phyloP scores from a whole-genome alignment of 768 basidiomycete species.

The Tylopilus sp. region DNA sequence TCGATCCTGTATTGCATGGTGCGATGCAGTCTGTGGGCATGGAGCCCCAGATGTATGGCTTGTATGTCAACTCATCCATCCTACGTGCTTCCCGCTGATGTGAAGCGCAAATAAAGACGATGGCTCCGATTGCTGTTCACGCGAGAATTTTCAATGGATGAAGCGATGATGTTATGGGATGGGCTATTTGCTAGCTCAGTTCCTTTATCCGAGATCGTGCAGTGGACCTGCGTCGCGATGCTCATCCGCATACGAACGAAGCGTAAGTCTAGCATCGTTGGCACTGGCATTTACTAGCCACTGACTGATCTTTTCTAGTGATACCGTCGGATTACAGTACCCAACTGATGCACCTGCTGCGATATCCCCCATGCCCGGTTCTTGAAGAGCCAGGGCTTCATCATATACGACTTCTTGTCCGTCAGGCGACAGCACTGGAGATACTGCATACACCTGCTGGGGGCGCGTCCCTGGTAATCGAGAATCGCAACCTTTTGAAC shows the following conservation, averaged over 20 bases:
- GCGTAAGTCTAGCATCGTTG: constrained; percentile 45
- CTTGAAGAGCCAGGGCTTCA: constrained; percentile 41
- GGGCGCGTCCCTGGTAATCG: constrained; percentile 74
- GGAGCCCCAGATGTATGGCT: constrained; percentile 96
- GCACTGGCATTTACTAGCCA: not conserved
- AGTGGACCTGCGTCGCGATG: constrained; percentile 93
- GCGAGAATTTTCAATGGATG: constrained; percentile 78
- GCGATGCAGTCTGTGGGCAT: constrained; percentile 76
- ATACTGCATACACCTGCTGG: constrained; percentile 70
- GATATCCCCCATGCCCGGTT: constrained; percentile 60
- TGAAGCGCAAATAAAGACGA: constrained; percentile 50
- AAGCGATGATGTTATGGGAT: constrained; percentile 93
- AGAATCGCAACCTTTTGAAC: constrained; percentile 76
- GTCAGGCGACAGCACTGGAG: constrained; percentile 79
- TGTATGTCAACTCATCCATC: constrained; percentile 51
- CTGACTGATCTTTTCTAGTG: constrained; percentile 47
- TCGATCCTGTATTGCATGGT: constrained; percentile 78
- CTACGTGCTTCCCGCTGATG: constrained; percentile 10
- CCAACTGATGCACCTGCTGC: constrained; percentile 79
- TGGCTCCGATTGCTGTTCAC: constrained; percentile 95
- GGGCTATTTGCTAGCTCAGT: constrained; percentile 83
- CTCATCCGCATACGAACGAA: constrained; percentile 89
- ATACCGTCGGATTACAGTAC: constrained; percentile 83
- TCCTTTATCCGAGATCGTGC: constrained; percentile 69
- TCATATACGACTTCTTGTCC: constrained; percentile 68